Base-by-base conservation (phyloP, 768 basidiomycete species). In the Tricholoma furcatifolium region DNA sequence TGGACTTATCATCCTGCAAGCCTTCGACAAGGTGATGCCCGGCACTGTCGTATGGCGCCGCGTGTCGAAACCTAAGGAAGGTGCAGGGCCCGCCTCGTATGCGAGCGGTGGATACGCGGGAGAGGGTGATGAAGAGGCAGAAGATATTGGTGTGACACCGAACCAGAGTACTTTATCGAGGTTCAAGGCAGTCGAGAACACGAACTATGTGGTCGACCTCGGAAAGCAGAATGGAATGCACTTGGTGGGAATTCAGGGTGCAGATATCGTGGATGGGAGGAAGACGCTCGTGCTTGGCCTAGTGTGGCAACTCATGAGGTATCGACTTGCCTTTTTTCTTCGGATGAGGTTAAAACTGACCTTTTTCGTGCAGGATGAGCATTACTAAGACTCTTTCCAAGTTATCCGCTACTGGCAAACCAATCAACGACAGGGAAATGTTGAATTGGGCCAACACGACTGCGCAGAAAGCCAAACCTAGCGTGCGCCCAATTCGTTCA, bases 151-250 rank as follows among this genome's bases (percentile, higher is more conserved):
- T 18, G 86, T 92, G 36, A 88, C 85, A 9, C 88, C 88, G 3
- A 91, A 87, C 66, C 91, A 87, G 76, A 84, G 85, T 61, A 85
- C 84, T 38, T 77, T 99, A 17, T 95, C 95, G 36, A 80, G 93
- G 48, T 99, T 98, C 81, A 99, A 99, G 77, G 87, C 87, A 30
- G 93, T 99, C 23, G 97, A 99, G 74, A 98, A 99, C 72, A 97
- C 93, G 40, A 99, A 98, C 69, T 98, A 99, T 63, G 86, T 75
- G 7, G 88, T 98, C 39, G 97, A 98, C 41, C 85, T 99, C 14
- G 95, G 84, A 3, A 92, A 87, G 68, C 87, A 92, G 69, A 95
- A 91, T 63, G 86, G 88, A 41, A 91, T 99, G 91, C 92, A 91
- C 66, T 74, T 99, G 56, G 94, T 99, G 42, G 95, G 96, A 6